A percentile compares a stretch with the other conserved stretches of the same genome.
phyloP scores from a whole-genome alignment of 805 yeast genomes.

The Spathaspora girioi region DNA sequence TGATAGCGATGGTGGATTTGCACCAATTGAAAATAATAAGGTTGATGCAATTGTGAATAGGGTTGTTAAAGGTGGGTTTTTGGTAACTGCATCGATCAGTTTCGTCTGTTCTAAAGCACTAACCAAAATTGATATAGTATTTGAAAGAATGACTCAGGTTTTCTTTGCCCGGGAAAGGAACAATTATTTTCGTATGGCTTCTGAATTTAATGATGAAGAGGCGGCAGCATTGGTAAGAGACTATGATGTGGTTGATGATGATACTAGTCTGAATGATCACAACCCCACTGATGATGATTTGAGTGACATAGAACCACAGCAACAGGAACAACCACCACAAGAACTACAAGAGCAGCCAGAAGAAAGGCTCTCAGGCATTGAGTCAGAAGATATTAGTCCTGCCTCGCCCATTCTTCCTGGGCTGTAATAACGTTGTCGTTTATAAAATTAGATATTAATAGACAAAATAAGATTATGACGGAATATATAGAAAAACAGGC shows the following conservation, averaged over 20 bases:
- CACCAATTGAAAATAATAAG: slow-evolving; percentile 57
- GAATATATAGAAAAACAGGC: no score
- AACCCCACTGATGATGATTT: no score
- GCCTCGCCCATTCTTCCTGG: no score
- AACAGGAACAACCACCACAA: no score
- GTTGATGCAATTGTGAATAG: slow-evolving; percentile 57
- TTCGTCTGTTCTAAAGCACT: slow-evolving; percentile 32
- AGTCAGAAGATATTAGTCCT: no score
- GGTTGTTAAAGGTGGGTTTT: slow-evolving; percentile 76
- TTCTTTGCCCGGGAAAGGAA: slow-evolving; percentile 35
- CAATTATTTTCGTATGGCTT: slow-evolving; percentile 39
- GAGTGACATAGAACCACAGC: no score
- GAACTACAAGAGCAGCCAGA: no score
- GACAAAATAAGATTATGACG: no score
- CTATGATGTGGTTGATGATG: slow-evolving; percentile 36
- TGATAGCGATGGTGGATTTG: slow-evolving; percentile 49
- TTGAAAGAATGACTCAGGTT: slow-evolving; percentile 26
- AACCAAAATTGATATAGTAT: slow-evolving; percentile 28
- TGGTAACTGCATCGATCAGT: slow-evolving; percentile 54
- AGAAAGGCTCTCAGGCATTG: no score
- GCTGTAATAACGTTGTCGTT: no score
- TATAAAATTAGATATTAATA: no score
- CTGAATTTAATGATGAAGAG: slow-evolving; percentile 33
- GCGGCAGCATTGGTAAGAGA: slow-evolving; percentile 36
- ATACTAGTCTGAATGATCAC: slow-evolving; percentile 11